A percentile compares a stretch with the other conserved stretches of the same genome.
These are phyloP conservation scores for Plasmodium vinckei DNA, from an alignment of 169 alveolate genomes.

Conservation along the genomic window DNA sequence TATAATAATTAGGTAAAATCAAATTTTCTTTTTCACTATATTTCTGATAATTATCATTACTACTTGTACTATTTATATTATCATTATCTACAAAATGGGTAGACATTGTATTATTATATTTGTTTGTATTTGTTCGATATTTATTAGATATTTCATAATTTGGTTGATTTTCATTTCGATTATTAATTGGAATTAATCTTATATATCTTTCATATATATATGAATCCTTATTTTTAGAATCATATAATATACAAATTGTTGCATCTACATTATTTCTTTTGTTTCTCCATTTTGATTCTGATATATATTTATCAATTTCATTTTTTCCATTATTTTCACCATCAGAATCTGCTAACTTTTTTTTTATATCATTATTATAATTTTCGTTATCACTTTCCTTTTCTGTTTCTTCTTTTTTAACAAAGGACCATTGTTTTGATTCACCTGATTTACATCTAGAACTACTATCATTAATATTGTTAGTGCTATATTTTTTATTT, in stretches of 20 bases:
- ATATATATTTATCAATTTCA: not conserved
- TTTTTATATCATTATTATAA: not conserved
- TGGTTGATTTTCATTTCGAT: not conserved
- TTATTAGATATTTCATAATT: not conserved
- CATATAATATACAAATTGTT: slow-evolving; percentile 64
- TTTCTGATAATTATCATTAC: not conserved
- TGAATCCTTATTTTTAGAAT: slow-evolving; percentile 41
- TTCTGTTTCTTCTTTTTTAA: not conserved
- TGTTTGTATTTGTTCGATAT: not conserved
- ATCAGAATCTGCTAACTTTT: not conserved
- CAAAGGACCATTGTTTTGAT: not conserved
- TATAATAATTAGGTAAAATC: slow-evolving; percentile 16
- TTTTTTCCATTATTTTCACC: not conserved
- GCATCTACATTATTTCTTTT: slow-evolving; percentile 20
- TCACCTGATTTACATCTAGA: not conserved
- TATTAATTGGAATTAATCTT: slow-evolving; percentile 16
- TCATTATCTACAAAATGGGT: not conserved
- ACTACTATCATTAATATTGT: not conserved
- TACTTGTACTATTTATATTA: not conserved
- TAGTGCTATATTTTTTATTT: not conserved
- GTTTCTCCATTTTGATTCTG: not conserved
- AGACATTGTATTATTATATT: not conserved
- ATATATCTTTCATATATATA: slow-evolving; percentile 52
- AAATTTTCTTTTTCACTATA: not conserved
- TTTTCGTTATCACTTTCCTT: not conserved